A percentile compares a stretch with the other conserved stretches of the same genome.
These are phyloP conservation scores for Chlorella sp. DNA, from an alignment of 139 green algal genomes.

Conservation along the genomic window DNA sequence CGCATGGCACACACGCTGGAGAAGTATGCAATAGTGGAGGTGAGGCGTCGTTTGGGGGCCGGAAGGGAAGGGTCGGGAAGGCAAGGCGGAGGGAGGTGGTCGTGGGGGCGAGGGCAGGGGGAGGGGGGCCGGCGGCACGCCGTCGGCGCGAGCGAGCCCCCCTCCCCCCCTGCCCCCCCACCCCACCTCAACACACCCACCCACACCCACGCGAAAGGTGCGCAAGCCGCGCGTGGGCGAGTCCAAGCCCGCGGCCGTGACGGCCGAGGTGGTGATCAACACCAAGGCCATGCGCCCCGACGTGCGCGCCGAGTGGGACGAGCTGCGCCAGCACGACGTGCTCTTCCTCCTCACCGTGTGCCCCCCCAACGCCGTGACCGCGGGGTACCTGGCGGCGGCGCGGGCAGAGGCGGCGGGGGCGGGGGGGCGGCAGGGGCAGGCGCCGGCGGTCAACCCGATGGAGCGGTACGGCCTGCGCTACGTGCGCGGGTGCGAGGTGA, in stretches of 20 bases:
- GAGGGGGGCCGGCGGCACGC: no score
- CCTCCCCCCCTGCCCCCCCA: no score
- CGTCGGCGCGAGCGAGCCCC: no score
- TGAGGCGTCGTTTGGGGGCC: no score
- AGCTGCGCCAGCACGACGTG: slow-evolving; percentile 93
- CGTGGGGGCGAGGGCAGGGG: no score
- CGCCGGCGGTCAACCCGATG: slow-evolving; percentile 3
- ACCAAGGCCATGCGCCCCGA: slow-evolving; percentile 56
- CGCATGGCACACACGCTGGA: slow-evolving; percentile 85
- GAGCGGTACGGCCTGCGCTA: slow-evolving; percentile 74
- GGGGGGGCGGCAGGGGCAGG: not conserved
- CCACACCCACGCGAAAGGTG: no score
- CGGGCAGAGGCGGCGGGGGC: no score
- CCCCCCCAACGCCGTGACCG: slow-evolving; percentile 27
- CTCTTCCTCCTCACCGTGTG: slow-evolving; percentile 88
- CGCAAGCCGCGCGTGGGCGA: slow-evolving; percentile 86
- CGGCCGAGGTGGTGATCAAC: slow-evolving; percentile 60
- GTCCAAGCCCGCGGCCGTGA: slow-evolving; percentile 81
- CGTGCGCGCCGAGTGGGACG: slow-evolving; percentile 89
- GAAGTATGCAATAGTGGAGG: slow-evolving; percentile 69
- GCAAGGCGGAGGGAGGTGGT: no score
- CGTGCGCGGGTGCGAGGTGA: slow-evolving; percentile 86
- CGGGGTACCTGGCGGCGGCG: slow-evolving; percentile 18
- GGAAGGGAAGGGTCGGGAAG: no score
- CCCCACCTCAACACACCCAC: no score